A percentile compares a stretch with the other conserved stretches of the same genome.
Conservation (phyloP, 139 green algal genomes). For the Zygnema cylindricum region DNA sequence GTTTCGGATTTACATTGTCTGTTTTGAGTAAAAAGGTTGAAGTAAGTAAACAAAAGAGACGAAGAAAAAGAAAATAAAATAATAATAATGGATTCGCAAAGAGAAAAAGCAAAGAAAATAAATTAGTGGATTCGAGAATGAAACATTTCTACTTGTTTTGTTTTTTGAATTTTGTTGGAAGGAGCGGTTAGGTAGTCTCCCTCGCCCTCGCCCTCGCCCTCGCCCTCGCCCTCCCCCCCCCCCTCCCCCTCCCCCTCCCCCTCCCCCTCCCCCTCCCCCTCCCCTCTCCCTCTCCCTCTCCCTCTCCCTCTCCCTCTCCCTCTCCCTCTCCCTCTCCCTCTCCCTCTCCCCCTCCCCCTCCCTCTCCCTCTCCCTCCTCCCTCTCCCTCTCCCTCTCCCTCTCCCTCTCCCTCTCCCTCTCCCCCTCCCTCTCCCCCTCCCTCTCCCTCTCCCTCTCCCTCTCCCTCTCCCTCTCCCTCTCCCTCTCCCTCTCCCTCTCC, state of each 20-base stretch:
- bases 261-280: not conserved
- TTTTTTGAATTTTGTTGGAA: no score
- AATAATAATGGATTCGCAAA: no score
- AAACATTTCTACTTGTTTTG: no score
- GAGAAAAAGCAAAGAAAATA: no score
- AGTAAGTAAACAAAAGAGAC: no score
- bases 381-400: not conserved
- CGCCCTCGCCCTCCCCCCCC: not conserved
- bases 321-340: not conserved
- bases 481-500: not conserved
- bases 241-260: not conserved
- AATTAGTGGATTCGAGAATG: no score
- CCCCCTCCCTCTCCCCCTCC: not conserved
- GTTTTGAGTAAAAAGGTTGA: no score
- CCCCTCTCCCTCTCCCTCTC: not conserved
- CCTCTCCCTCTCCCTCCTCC: not conserved
- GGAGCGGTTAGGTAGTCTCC: not conserved
- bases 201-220: not conserved
- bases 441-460: not conserved
- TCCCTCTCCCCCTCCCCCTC: not conserved
- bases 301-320: not conserved
- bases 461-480: not conserved
- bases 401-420: not conserved
- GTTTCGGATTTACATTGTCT: no score
- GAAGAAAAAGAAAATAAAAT: no score